These are phyloP conservation scores for Chalciporus pseudorubinellus DNA, from an alignment of 768 basidiomycete species.

Conservation along the genomic window DNA sequence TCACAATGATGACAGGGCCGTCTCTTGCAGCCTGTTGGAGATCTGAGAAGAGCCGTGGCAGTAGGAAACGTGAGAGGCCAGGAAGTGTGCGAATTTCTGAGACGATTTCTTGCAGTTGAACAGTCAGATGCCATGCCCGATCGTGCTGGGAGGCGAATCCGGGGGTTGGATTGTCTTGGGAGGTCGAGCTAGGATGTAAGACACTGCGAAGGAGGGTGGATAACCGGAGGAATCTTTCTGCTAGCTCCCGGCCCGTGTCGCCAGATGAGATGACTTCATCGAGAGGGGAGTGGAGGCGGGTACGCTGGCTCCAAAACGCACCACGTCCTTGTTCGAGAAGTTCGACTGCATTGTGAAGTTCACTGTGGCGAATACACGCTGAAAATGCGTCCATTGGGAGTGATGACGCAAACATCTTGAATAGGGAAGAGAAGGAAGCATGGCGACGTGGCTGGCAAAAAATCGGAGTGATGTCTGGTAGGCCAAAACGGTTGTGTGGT, in stretches of 20 bases:
- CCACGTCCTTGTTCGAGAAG: slow-evolving; percentile 27
- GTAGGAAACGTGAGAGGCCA: slow-evolving; percentile 26
- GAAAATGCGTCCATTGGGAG: slow-evolving; percentile 9
- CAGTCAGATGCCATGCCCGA: too few relatives aligned
- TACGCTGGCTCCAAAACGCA: slow-evolving; percentile 21
- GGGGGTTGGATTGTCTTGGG: not conserved
- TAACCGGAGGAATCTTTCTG: not conserved
- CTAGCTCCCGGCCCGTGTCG: not conserved
- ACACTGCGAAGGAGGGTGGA: not conserved
- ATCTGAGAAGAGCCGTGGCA: slow-evolving; percentile 10
- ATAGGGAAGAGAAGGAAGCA: not conserved
- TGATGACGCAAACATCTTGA: not conserved
- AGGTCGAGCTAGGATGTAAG: not conserved
- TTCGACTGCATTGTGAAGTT: slow-evolving; percentile 23
- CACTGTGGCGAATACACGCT: slow-evolving; percentile 14
- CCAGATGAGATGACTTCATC: not conserved
- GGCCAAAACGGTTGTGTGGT: slow-evolving; percentile 1
- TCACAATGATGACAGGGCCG: slow-evolving; percentile 33
- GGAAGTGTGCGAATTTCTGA: slow-evolving; percentile 9
- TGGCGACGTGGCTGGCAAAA: not conserved
- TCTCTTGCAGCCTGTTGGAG: slow-evolving; percentile 12
- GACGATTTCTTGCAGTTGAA: not conserved
- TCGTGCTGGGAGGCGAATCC: too few relatives aligned
- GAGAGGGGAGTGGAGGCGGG: slow-evolving; percentile 15
- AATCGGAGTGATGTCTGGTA: slow-evolving; percentile 1